These are phyloP conservation scores for Trichoderma atrobrunneum DNA, from an alignment of 2,329 filamentous ascomycete genomes.

Conservation along the genomic window DNA sequence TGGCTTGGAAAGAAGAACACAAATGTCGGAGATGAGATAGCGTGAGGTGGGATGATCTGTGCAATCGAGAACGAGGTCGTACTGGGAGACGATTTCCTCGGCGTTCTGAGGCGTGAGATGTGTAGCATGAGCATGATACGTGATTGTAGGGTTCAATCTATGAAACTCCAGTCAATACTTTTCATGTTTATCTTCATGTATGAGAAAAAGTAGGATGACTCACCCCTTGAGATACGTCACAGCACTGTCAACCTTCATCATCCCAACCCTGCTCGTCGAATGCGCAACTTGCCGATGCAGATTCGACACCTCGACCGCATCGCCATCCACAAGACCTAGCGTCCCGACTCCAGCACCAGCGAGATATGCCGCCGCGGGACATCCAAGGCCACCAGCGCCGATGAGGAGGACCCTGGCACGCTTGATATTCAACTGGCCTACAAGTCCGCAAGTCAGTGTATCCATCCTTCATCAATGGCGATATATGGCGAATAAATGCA, in stretches of 20 bases:
- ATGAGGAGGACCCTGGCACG: conserved; percentile 72
- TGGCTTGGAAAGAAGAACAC: conserved; percentile 73
- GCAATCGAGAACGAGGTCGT: conserved; percentile 88
- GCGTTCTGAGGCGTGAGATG: conserved; percentile 70
- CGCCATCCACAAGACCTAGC: conserved; percentile 82
- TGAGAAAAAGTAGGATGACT: conserved; percentile 20
- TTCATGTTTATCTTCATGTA: not conserved
- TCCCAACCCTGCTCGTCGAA: conserved; percentile 65
- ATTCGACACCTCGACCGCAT: conserved; percentile 84
- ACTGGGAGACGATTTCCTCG: conserved; percentile 60
- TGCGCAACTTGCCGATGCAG: conserved; percentile 91
- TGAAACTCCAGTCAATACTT: not conserved
- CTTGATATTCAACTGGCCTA: conserved; percentile 74
- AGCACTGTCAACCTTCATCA: conserved; percentile 78
- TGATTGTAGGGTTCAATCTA: conserved; percentile 70
- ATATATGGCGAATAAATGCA: too few relatives aligned
- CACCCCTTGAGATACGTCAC: conserved; percentile 57
- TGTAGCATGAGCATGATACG: conserved; percentile 59
- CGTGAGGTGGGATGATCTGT: conserved; percentile 90
- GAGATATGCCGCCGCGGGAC: conserved; percentile 88
- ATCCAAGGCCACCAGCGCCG: conserved; percentile 86
- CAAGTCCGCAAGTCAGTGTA: not conserved
- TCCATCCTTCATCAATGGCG: too few relatives aligned
- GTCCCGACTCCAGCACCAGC: conserved; percentile 83
- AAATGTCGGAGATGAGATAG: conserved; percentile 89